phyloP scores from a whole-genome alignment of 2,329 filamentous ascomycete species.

The Neopestalotiopsis sp. region DNA sequence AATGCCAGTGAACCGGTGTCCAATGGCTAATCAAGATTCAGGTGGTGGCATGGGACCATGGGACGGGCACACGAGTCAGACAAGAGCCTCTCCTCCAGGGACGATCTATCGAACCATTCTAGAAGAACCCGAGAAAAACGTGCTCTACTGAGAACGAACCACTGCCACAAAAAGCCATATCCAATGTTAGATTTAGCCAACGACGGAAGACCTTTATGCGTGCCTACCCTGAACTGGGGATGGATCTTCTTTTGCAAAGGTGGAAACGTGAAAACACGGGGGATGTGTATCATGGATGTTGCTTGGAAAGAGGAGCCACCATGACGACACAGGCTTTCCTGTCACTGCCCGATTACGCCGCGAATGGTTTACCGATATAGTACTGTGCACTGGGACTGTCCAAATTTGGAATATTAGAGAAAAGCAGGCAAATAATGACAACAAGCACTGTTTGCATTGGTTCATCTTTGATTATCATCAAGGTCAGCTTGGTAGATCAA shows the following conservation, averaged over 20 bases:
- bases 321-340: slow-evolving; percentile 5
- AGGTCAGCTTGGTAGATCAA: not conserved
- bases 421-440: not conserved
- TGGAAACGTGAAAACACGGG: not conserved
- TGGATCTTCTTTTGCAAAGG: too few relatives aligned
- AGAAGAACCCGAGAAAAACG: not conserved
- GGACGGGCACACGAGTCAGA: not conserved
- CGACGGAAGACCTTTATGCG: not conserved
- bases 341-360: too few relatives aligned
- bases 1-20: too few relatives aligned
- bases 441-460: not conserved
- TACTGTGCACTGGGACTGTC: not conserved
- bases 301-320: not conserved
- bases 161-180: not conserved
- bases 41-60: not conserved
- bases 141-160: not conserved
- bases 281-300: slow-evolving; percentile 16
- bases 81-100: not conserved
- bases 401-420: not conserved
- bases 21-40: too few relatives aligned
- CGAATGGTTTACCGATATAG: not conserved
- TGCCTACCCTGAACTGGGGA: not conserved
- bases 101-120: not conserved
- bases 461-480: not conserved
- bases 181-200: not conserved